Conservation (phyloP, 306 rosid species). For the Rosa persica region DNA sequence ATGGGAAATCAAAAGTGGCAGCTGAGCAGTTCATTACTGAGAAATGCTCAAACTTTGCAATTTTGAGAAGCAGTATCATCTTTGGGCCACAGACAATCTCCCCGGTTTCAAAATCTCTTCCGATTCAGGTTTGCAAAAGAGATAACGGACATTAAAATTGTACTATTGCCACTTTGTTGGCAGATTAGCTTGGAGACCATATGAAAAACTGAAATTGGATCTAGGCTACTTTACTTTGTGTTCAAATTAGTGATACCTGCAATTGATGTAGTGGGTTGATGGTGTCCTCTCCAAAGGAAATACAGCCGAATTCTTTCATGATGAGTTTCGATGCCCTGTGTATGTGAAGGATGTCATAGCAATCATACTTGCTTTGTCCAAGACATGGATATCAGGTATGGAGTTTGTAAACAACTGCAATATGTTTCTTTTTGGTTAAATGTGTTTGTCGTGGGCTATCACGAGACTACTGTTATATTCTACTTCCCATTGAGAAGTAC, state of each 20-base stretch:
- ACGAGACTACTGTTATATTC: neutral
- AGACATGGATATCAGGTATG: slow-evolving; percentile 73
- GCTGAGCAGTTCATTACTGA: slow-evolving; percentile 73
- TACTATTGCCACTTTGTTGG: neutral
- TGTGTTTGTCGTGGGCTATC: neutral
- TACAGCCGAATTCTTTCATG: slow-evolving; percentile 60
- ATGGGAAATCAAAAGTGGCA: slow-evolving; percentile 82
- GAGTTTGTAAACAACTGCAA: neutral
- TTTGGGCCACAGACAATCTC: slow-evolving; percentile 86
- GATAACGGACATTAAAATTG: slow-evolving; percentile 4
- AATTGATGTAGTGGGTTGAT: slow-evolving; percentile 81
- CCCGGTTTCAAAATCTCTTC: slow-evolving; percentile 91
- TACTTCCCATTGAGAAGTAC: neutral
- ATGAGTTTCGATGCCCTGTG: slow-evolving; percentile 87
- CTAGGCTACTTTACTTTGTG: slow-evolving; percentile 6
- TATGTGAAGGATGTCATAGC: slow-evolving; percentile 77
- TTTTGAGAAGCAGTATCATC: slow-evolving; percentile 93
- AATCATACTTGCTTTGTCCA: slow-evolving; percentile 56
- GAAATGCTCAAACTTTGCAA: slow-evolving; percentile 64
- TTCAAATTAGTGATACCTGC: slow-evolving; percentile 19
- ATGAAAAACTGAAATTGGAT: neutral
- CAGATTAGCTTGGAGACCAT: neutral
- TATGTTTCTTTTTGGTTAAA: neutral
- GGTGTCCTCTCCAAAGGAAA: slow-evolving; percentile 65
- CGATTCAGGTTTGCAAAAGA: slow-evolving; percentile 62